Base-by-base conservation (phyloP, 768 basidiomycete genomes). In the Candolleomyces efflorescens region DNA sequence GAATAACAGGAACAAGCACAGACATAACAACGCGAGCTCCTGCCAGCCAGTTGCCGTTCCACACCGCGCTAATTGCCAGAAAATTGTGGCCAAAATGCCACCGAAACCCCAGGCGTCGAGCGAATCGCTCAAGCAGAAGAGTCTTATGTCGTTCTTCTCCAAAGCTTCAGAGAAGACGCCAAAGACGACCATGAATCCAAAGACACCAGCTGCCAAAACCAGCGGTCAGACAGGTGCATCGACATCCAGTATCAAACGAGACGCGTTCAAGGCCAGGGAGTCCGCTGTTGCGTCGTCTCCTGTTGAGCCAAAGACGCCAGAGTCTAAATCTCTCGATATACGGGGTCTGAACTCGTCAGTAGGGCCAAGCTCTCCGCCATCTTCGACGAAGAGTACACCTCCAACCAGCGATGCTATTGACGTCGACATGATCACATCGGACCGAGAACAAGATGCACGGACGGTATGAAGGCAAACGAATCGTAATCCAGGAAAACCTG, bases 361-460 rank as follows among this genome's bases (percentile, higher is more conserved):
- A 7, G 71, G 75, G 15, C 66, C 65, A 18, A 71, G 71, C 60
- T 69, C 71, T 11, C 51, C 51, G 5, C 64, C 77, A 17, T 86
- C 83, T 45, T 82, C 82, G 22, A 73, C 71, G 20, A 76, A 75
- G 52, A 86, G 77, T 61, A 89, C 88, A 2, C 90, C 90, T 24
- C 89, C 89, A 0, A 89, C 89, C 2, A 92, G 89, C 61, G 89
- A 92, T 61, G 77, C 82, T 26, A 81, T 91, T 56, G 89, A 92
- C 62, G 79, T 92, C 10, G 89, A 91, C 66, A 85, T 90, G 83
- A 61, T 84, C 50, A 78, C 77, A 7, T 80, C 78, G 32, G 81
- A 77, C 12, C 81, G 79, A 43, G 79, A 78, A 20, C 71, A 75
- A 23, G 65, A 62, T 15, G 13, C n/a, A 6, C 32, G 32, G 32